These are phyloP conservation scores for Globisporangium polare DNA, from an alignment of 352 stramenopile genomes.

Conservation along the genomic window DNA sequence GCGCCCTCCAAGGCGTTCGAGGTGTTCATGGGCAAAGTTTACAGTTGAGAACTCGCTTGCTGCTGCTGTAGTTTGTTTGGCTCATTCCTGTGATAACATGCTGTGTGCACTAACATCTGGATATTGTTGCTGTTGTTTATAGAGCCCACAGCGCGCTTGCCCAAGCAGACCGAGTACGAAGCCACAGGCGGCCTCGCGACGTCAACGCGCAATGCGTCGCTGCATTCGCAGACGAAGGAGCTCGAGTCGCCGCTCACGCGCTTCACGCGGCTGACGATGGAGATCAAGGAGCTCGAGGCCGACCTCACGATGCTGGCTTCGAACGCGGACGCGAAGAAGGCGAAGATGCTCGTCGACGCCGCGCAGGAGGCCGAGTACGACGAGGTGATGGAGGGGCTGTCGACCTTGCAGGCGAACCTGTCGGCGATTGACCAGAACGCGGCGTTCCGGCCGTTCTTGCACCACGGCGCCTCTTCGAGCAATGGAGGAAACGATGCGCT, in stretches of 20 bases:
- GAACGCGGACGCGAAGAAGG: slow-evolving; percentile 38
- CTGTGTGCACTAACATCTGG: not conserved
- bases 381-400: slow-evolving; percentile 61
- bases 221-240: slow-evolving; percentile 17
- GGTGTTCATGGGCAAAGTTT: slow-evolving; percentile 82
- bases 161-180: slow-evolving; percentile 56
- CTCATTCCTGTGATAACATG: not conserved
- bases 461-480: slow-evolving; percentile 6
- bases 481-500: slow-evolving; percentile 33
- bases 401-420: slow-evolving; percentile 59
- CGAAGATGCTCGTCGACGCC: slow-evolving; percentile 51
- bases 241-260: slow-evolving; percentile 68
- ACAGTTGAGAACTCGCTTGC: slow-evolving; percentile 37
- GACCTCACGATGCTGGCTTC: slow-evolving; percentile 54
- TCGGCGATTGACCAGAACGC: slow-evolving; percentile 52
- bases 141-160: slow-evolving; percentile 40
- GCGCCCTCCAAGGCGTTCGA: slow-evolving; percentile 58
- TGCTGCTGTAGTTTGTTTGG: slow-evolving; percentile 2
- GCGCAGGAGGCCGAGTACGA: slow-evolving; percentile 61
- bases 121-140: slow-evolving; percentile 1
- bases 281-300: slow-evolving; percentile 66
- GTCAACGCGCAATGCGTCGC: not conserved
- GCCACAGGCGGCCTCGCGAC: slow-evolving; percentile 11
- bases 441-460: slow-evolving; percentile 56
- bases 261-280: slow-evolving; percentile 63